Evolutionary conservation across 2,329 filamentous ascomycete species (phyloP).

Genomic region (Chaetomium olivaceum): DNA sequence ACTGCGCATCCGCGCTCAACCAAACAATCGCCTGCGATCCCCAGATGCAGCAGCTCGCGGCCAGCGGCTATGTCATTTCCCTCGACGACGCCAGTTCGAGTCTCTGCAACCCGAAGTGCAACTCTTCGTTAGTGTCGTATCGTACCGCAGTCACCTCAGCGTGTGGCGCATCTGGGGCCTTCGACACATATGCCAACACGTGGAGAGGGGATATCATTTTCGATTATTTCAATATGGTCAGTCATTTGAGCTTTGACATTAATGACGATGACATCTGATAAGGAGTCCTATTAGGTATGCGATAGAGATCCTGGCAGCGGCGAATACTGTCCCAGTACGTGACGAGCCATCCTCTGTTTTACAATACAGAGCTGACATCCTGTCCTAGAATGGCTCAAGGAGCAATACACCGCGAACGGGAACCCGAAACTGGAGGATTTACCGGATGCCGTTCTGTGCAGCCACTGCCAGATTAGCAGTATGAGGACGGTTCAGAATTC

Average conservation of each 20-base stretch:
- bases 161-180: constrained; percentile 5
- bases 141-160: constrained; percentile 4
- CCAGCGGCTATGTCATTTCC: constrained; percentile 7
- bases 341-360: not conserved
- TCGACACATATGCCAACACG: constrained; percentile 12
- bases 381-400: not conserved
- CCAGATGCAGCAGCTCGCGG: constrained; percentile 14
- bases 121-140: constrained; percentile 6
- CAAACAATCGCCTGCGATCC: constrained; percentile 8
- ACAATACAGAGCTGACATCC: not conserved
- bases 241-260: not conserved
- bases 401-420: constrained; percentile 12
- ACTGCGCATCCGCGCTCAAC: constrained; percentile 8
- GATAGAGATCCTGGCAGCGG: constrained; percentile 9
- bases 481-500: constrained; percentile 11
- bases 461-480: constrained; percentile 14
- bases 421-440: constrained; percentile 1
- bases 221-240: constrained; percentile 12
- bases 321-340: constrained; percentile 12
- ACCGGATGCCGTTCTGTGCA: constrained; percentile 5
- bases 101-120: constrained; percentile 2
- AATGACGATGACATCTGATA: not conserved
- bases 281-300: not conserved
- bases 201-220: constrained; percentile 13
- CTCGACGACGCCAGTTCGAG: not conserved